Evolutionary conservation across 2,329 filamentous ascomycete genomes (phyloP).

Genomic region (Bimuria novae-zelandiae): DNA sequence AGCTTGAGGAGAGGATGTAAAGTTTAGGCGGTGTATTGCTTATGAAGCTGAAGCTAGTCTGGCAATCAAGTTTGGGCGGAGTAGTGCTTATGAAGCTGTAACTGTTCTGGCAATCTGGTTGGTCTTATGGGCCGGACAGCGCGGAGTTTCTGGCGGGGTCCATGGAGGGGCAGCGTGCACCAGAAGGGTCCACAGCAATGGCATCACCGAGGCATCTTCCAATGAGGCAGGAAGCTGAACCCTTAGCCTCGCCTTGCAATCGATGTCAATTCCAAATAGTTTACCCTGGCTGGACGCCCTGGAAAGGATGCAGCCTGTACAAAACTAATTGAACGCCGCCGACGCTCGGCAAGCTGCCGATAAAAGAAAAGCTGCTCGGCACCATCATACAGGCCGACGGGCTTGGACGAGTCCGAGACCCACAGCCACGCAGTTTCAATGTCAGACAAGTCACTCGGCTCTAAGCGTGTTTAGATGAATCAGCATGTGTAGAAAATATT

Average conservation of each 20-base stretch:
- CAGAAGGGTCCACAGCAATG: constrained; percentile 12
- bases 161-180: constrained; percentile 16
- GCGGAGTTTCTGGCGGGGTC: constrained; percentile 4
- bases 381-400: too few relatives aligned
- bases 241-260: too few relatives aligned
- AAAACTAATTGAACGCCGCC: too few relatives aligned
- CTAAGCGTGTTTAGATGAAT: background rate
- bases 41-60: background rate
- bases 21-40: background rate
- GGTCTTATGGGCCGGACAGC: background rate
- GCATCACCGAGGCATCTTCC: constrained; percentile 3
- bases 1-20: background rate
- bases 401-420: too few relatives aligned
- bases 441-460: background rate
- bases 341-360: too few relatives aligned
- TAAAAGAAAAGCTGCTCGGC: too few relatives aligned
- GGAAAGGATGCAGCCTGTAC: background rate
- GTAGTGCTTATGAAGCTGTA: background rate
- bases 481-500: constrained; percentile 4
- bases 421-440: background rate
- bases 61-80: background rate
- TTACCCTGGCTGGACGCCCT: background rate
- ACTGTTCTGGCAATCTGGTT: background rate
- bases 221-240: background rate
- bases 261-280: constrained; percentile 5